Evolutionary conservation across 108 stramenopile genomes (phyloP).

Genomic region (Fistulifera pelliculosa): DNA sequence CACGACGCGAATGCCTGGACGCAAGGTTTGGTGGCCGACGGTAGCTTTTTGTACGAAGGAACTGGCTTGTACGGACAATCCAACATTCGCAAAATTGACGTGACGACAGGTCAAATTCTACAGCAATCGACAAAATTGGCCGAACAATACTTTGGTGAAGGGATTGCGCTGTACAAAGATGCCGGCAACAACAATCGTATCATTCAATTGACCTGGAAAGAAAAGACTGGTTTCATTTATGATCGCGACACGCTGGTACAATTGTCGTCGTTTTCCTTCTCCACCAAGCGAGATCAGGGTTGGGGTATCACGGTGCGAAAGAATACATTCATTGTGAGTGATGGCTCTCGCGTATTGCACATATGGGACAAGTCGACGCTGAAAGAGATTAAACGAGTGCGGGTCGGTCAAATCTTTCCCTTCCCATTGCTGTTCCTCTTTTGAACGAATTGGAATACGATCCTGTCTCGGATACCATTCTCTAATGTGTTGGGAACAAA

Average conservation of each 20-base stretch:
- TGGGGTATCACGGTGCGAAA: slow-evolving; percentile 79
- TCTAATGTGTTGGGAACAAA: slow-evolving; percentile 73
- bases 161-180: slow-evolving; percentile 33
- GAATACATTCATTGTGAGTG: slow-evolving; percentile 57
- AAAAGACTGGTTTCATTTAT: slow-evolving; percentile 12
- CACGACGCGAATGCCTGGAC: slow-evolving; percentile 49
- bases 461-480: slow-evolving; percentile 21
- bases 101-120: slow-evolving; percentile 19
- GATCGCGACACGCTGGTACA: too few species aligned
- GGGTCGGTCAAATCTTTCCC: slow-evolving; percentile 15
- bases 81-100: slow-evolving; percentile 32
- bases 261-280: slow-evolving; percentile 28
- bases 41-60: slow-evolving; percentile 32
- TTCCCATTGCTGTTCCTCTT: slow-evolving; percentile 15
- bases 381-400: slow-evolving; percentile 30
- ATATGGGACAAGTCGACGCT: slow-evolving; percentile 31
- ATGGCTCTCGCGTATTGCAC: slow-evolving; percentile 47
- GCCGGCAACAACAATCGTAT: slow-evolving; percentile 24
- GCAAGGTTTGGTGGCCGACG: slow-evolving; percentile 33
- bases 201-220: slow-evolving; percentile 68
- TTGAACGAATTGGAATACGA: slow-evolving; percentile 77
- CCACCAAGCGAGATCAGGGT: slow-evolving; percentile 43
- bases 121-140: slow-evolving; percentile 14
- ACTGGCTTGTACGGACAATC: slow-evolving; percentile 44
- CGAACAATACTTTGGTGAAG: slow-evolving; percentile 58